Conservation (phyloP, 148 eudicot species). For the Cornus kousa region DNA sequence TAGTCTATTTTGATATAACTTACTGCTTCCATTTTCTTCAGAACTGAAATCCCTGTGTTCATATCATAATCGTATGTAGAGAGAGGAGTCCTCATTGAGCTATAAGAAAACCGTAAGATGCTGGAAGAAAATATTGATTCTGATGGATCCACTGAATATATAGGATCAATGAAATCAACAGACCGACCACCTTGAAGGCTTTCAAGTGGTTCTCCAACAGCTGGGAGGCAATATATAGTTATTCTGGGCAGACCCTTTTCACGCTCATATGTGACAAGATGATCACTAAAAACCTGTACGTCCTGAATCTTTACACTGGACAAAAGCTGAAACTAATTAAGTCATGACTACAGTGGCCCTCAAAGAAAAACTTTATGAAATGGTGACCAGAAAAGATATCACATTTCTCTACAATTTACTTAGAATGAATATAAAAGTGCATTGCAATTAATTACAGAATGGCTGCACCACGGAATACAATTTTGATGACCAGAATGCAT, state of each 20-base stretch:
- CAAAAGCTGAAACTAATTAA: conserved; percentile 17
- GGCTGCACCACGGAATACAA: not conserved
- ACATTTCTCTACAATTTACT: not conserved
- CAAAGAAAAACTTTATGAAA: not conserved
- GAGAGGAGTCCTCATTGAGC: conserved; percentile 82
- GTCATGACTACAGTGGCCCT: not conserved
- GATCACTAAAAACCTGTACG: conserved; percentile 61
- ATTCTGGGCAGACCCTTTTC: conserved; percentile 67
- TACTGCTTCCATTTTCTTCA: conserved; percentile 78
- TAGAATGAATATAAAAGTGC: not conserved
- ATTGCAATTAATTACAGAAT: not conserved
- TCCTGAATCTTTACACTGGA: conserved; percentile 77
- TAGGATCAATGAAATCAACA: conserved; percentile 81
- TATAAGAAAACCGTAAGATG: conserved; percentile 67
- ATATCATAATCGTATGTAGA: conserved; percentile 88
- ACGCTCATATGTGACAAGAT: conserved; percentile 78
- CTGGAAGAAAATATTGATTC: conserved; percentile 71
- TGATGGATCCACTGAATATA: conserved; percentile 52
- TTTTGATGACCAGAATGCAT: not conserved
- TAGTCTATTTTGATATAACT: conserved; percentile 21
- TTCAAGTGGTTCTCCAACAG: conserved; percentile 60
- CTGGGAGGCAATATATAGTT: conserved; percentile 66
- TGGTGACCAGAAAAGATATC: no score
- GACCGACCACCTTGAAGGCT: conserved; percentile 55
- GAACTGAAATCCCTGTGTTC: conserved; percentile 66